These are phyloP conservation scores for Actinidia polygama DNA, from an alignment of 179 eudicot species.

Conservation along the genomic window DNA sequence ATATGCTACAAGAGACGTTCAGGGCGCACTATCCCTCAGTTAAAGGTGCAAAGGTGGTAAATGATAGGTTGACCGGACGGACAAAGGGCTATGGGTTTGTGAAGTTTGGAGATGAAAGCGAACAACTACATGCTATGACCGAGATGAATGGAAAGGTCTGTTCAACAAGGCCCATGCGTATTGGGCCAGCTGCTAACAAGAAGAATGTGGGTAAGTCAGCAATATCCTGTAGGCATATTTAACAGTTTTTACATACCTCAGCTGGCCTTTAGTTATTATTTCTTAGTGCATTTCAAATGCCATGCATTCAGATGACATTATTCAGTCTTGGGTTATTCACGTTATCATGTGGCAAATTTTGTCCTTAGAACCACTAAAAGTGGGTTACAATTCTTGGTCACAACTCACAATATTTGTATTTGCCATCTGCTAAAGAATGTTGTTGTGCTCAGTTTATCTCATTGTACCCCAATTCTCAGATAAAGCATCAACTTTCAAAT, in stretches of 20 bases:
- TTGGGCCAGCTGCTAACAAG: slow-evolving; percentile 92
- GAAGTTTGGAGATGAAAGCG: slow-evolving; percentile 82
- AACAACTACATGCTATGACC: slow-evolving; percentile 84
- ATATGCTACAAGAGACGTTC: slow-evolving; percentile 80
- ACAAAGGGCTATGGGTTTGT: slow-evolving; percentile 97
- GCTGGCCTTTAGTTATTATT: background rate
- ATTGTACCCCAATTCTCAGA: slow-evolving; percentile 36
- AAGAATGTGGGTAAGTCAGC: slow-evolving; percentile 51
- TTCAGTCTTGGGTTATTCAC: background rate
- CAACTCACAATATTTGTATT: background rate
- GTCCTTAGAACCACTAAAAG: background rate
- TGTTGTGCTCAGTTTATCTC: slow-evolving; percentile 33
- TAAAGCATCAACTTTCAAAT: slow-evolving; percentile 35
- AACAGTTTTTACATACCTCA: background rate
- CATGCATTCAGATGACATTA: background rate
- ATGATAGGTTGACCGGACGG: slow-evolving; percentile 77
- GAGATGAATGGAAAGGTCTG: slow-evolving; percentile 93
- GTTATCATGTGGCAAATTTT: slow-evolving; percentile 10
- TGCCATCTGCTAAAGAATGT: slow-evolving; percentile 7
- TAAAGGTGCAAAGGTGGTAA: slow-evolving; percentile 93
- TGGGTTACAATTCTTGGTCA: background rate
- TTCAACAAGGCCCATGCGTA: slow-evolving; percentile 89
- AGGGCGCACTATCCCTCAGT: slow-evolving; percentile 72
- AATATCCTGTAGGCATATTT: slow-evolving; percentile 42
- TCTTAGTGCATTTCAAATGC: background rate